phyloP scores from a whole-genome alignment of 169 alveolate species.

The Miamiensis avidus region DNA sequence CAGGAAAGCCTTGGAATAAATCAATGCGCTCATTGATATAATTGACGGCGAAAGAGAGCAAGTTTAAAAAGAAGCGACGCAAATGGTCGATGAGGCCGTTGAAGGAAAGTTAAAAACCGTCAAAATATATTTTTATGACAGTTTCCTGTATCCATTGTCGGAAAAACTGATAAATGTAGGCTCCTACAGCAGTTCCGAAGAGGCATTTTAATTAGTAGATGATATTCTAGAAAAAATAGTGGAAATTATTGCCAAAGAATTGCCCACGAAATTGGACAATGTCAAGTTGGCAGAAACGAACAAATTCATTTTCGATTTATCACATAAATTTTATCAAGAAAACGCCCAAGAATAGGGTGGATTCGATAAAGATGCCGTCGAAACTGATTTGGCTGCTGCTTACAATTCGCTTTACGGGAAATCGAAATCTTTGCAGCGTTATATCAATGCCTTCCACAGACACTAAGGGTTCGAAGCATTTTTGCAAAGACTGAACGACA shows the following conservation, averaged over 20 bases:
- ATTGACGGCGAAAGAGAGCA: too few relatives aligned
- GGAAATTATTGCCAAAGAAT: background rate
- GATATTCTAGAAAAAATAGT: background rate
- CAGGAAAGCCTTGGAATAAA: too few relatives aligned
- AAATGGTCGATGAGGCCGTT: background rate
- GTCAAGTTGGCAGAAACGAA: background rate
- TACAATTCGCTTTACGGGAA: background rate
- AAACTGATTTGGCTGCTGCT: background rate
- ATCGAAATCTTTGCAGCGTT: background rate
- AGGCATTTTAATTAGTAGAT: background rate
- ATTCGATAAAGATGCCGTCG: background rate
- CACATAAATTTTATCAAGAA: too few relatives aligned
- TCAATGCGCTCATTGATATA: too few relatives aligned
- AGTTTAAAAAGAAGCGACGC: too few relatives aligned
- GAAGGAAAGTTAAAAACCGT: background rate
- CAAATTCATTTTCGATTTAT: too few relatives aligned
- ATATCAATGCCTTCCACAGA: too few relatives aligned
- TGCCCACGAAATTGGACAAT: background rate
- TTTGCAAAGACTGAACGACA: background rate
- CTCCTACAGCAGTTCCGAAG: background rate
- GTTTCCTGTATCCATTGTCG: background rate
- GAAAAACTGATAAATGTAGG: background rate
- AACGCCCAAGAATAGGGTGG: background rate
- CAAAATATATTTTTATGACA: background rate
- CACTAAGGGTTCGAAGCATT: background rate